Evolutionary conservation across 2,329 filamentous ascomycete species (phyloP).

Genomic region (Ascochyta lentis): DNA sequence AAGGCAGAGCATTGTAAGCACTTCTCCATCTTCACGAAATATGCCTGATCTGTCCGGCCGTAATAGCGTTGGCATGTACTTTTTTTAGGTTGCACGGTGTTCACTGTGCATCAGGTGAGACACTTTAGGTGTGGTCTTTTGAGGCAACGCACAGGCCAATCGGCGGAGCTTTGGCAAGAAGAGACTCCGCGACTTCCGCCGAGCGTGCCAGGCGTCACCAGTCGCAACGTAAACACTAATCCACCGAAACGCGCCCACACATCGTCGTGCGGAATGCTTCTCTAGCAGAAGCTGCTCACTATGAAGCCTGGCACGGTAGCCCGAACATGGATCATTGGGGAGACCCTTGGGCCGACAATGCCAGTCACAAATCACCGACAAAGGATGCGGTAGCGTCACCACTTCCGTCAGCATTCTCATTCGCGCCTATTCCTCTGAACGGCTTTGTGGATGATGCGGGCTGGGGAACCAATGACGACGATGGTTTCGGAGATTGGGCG

Average conservation of each 20-base stretch:
- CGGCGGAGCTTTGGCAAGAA: constrained; percentile 1
- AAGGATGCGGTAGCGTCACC: constrained; percentile 35
- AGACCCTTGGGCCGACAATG: constrained; percentile 51
- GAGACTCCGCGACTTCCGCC: constrained; percentile 1
- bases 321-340: constrained; percentile 51
- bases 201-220: constrained; percentile 1
- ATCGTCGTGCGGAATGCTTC: constrained; percentile 36
- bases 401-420: constrained; percentile 20
- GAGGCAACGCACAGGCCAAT: no score
- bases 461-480: constrained; percentile 42
- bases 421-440: constrained; percentile 31
- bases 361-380: constrained; percentile 28
- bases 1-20: background rate
- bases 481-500: constrained; percentile 41
- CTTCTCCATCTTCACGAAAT: no score
- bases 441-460: constrained; percentile 47
- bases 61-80: no score
- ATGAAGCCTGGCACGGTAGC: constrained; percentile 42
- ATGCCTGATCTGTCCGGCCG: no score
- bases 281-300: constrained; percentile 39
- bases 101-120: background rate
- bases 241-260: background rate
- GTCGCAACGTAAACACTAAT: constrained; percentile 10
- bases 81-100: background rate
- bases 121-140: background rate